Percentiles rank a stretch among this genome's conserved stretches.
Evolutionary conservation across 179 eudicot genomes (phyloP).

Genomic region (Actinidia chinensis): DNA sequence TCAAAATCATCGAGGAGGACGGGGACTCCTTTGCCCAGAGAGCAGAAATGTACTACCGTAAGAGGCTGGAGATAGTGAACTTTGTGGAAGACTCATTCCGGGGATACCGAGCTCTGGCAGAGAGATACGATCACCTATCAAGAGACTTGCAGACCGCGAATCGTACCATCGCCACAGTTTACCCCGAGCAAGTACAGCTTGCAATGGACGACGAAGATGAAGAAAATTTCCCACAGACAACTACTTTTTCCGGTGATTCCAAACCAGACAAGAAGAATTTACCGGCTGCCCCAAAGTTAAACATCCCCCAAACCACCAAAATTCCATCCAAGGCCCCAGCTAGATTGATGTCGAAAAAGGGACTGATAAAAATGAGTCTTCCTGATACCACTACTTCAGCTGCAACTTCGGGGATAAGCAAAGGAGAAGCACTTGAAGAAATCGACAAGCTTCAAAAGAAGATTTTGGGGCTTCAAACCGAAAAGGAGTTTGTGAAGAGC

Average conservation of each 20-base stretch:
- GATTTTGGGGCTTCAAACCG: conserved; percentile 34
- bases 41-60: conserved; percentile 57
- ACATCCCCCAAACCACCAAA: conserved; percentile 44
- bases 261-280: conserved; percentile 21
- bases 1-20: conserved; percentile 47
- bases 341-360: conserved; percentile 50
- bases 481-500: conserved; percentile 31
- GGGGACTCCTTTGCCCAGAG: conserved; percentile 49
- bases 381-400: conserved; percentile 16
- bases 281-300: conserved; percentile 38
- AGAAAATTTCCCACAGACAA: conserved; percentile 24
- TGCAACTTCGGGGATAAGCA: conserved; percentile 52
- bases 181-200: conserved; percentile 70
- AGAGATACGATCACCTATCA: conserved; percentile 55
- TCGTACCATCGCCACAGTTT: conserved; percentile 72
- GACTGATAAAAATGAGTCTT: conserved; percentile 40
- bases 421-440: conserved; percentile 34
- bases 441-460: conserved; percentile 33
- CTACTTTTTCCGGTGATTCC: conserved; percentile 26
- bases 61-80: conserved; percentile 51
- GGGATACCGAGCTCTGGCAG: conserved; percentile 49
- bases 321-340: conserved; percentile 35
- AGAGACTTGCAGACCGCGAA: conserved; percentile 90
- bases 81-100: conserved; percentile 44
- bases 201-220: conserved; percentile 64